Conservation (phyloP, 768 basidiomycete genomes). For the Kwoniella mangroviensis region DNA sequence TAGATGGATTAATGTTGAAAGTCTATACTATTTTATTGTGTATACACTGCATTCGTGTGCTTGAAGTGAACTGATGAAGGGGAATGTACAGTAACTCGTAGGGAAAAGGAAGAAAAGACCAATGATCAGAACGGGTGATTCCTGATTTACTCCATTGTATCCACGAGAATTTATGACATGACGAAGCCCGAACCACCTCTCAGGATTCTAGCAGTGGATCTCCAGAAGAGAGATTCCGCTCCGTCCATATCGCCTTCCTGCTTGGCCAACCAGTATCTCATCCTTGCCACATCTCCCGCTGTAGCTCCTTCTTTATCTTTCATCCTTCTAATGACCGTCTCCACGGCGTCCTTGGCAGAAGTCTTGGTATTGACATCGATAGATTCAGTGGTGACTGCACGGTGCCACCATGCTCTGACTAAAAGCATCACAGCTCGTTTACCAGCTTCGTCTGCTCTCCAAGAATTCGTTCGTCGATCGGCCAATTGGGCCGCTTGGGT, state of each 20-base stretch:
- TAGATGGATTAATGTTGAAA: too few species aligned
- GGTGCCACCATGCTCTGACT: slow-evolving; percentile 54
- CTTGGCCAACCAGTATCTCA: slow-evolving; percentile 42
- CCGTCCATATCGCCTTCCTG: slow-evolving; percentile 55
- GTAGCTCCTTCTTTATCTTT: slow-evolving; percentile 50
- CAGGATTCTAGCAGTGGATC: slow-evolving; percentile 49
- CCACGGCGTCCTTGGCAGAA: slow-evolving; percentile 53
- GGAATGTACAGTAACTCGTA: neutral
- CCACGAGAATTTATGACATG: slow-evolving; percentile 30
- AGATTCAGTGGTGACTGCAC: slow-evolving; percentile 52
- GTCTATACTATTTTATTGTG: too few species aligned
- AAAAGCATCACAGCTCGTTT: slow-evolving; percentile 54
- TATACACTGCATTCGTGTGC: too few species aligned
- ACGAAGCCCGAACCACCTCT: slow-evolving; percentile 49
- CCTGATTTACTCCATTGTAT: too few species aligned
- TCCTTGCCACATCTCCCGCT: slow-evolving; percentile 51
- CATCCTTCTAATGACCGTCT: slow-evolving; percentile 52
- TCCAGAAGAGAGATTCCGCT: slow-evolving; percentile 56
- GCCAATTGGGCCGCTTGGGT: slow-evolving; percentile 44
- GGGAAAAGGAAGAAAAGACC: neutral
- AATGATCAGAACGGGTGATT: neutral
- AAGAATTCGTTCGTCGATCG: slow-evolving; percentile 48
- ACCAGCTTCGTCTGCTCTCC: slow-evolving; percentile 51
- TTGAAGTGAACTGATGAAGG: neutral
- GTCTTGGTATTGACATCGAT: slow-evolving; percentile 54